These are phyloP conservation scores for Aureobasidium uvarum DNA, from an alignment of 2,329 filamentous ascomycete species.

Conservation along the genomic window DNA sequence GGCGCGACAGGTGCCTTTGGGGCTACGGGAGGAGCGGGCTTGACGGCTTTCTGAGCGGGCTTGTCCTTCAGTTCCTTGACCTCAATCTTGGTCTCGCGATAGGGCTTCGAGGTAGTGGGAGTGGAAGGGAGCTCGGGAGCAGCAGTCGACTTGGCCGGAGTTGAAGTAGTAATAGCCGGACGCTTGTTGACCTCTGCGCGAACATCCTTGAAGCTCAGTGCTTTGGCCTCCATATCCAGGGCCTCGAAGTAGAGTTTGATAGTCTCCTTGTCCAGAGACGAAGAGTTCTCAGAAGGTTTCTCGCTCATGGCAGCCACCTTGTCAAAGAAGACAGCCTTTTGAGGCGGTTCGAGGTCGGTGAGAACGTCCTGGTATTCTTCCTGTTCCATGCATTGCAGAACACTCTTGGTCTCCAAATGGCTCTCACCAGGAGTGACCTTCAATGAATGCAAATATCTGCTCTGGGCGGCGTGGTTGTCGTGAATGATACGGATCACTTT, in stretches of 20 bases:
- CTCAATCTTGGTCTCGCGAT: not conserved
- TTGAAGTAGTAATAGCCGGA: not conserved
- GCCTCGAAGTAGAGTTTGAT: slow-evolving; percentile 16
- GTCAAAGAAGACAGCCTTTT: slow-evolving; percentile 21
- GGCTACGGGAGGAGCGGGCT: not conserved
- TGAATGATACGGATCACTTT: slow-evolving; percentile 23
- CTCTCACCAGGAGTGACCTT: not conserved
- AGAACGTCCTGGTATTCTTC: slow-evolving; percentile 28
- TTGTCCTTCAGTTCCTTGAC: slow-evolving; percentile 1
- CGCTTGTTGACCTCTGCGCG: slow-evolving; percentile 8
- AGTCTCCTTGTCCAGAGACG: not conserved
- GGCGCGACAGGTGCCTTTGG: not conserved
- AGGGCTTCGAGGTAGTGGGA: not conserved
- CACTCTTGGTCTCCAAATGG: not conserved
- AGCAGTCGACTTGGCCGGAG: not conserved
- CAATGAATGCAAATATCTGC: slow-evolving; percentile 7
- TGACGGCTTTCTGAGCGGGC: not conserved
- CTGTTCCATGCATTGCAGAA: slow-evolving; percentile 8
- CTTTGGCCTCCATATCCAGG: slow-evolving; percentile 3
- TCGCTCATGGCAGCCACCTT: slow-evolving; percentile 11
- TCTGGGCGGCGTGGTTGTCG: slow-evolving; percentile 13
- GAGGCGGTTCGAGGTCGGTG: slow-evolving; percentile 10
- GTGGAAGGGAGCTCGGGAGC: not conserved
- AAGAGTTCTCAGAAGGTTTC: not conserved
- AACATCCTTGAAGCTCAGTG: slow-evolving; percentile 21